Percentiles rank a stretch among this genome's conserved stretches.
Conservation (phyloP, 2,329 filamentous ascomycete genomes). For the Cercospora sp. region DNA sequence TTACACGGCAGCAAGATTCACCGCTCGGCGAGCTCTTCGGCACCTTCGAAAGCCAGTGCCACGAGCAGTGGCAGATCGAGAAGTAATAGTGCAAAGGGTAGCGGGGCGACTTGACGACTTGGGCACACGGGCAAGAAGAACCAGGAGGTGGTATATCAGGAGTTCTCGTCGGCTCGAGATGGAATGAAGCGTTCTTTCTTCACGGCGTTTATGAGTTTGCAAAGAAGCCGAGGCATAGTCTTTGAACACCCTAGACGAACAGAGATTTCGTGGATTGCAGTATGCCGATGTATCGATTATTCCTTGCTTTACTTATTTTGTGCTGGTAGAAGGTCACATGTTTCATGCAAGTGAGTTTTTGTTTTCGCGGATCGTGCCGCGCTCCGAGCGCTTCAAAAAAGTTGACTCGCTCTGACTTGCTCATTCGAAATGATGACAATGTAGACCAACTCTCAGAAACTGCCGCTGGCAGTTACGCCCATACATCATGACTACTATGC, state of each 20-base stretch:
- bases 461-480: slow-evolving; percentile 21
- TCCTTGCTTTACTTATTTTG: neutral
- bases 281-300: neutral
- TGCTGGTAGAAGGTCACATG: slow-evolving; percentile 4
- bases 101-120: slow-evolving; percentile 19
- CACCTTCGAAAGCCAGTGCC: slow-evolving; percentile 14
- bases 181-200: slow-evolving; percentile 12
- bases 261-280: slow-evolving; percentile 17
- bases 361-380: slow-evolving; percentile 6
- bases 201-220: slow-evolving; percentile 10
- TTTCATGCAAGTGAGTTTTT: neutral
- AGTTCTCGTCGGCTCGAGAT: slow-evolving; percentile 8
- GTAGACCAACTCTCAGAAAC: slow-evolving; percentile 13
- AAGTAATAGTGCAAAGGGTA: slow-evolving; percentile 25
- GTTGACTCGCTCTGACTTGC: neutral
- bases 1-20: slow-evolving; percentile 29
- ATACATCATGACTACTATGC: slow-evolving; percentile 16
- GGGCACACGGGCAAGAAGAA: neutral
- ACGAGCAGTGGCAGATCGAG: slow-evolving; percentile 24
- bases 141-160: slow-evolving; percentile 1
- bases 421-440: slow-evolving; percentile 1
- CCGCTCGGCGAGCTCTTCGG: slow-evolving; percentile 19
- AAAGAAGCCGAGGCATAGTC: slow-evolving; percentile 26
- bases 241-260: slow-evolving; percentile 29
- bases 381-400: slow-evolving; percentile 9